Conservation (phyloP, 2,329 filamentous ascomycete genomes). For the Aureobasidium sp. region DNA sequence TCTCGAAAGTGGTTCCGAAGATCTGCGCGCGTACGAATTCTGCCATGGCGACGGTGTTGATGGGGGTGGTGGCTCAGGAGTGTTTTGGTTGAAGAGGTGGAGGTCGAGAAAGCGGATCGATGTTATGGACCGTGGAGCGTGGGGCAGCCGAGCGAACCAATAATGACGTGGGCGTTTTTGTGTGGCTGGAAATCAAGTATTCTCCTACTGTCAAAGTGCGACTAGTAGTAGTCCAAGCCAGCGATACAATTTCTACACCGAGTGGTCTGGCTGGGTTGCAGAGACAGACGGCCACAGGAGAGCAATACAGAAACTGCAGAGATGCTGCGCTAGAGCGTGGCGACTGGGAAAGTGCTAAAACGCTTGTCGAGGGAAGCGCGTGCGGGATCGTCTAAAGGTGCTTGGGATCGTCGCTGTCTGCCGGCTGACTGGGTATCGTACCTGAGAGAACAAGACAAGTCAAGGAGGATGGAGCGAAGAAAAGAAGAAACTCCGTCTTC, state of each 20-base stretch:
- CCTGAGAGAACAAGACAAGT: background rate
- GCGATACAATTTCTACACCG: background rate
- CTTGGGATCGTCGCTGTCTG: background rate
- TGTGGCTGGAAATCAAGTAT: background rate
- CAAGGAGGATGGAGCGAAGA: background rate
- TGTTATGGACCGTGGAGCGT: background rate
- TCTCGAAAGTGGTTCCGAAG: constrained; percentile 99
- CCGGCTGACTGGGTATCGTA: background rate
- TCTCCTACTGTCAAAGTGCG: background rate
- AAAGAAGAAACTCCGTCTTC: background rate
- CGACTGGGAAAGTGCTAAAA: background rate
- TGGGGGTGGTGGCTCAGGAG: constrained; percentile 14
- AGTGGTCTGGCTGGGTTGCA: background rate
- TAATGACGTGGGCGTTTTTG: constrained; percentile 1
- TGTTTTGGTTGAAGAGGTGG: background rate
- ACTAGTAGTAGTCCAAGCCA: background rate
- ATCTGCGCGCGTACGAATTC: constrained; percentile 99
- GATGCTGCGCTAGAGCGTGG: background rate
- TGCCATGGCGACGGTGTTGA: constrained; percentile 62
- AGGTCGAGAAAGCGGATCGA: background rate
- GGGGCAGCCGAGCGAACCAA: constrained; percentile 7
- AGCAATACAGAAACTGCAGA: background rate
- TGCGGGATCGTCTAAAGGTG: background rate
- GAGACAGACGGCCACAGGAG: background rate
- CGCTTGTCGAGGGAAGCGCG: background rate